Conservation (phyloP, 2,329 filamentous ascomycete species). For the Colletotrichum sp. region DNA sequence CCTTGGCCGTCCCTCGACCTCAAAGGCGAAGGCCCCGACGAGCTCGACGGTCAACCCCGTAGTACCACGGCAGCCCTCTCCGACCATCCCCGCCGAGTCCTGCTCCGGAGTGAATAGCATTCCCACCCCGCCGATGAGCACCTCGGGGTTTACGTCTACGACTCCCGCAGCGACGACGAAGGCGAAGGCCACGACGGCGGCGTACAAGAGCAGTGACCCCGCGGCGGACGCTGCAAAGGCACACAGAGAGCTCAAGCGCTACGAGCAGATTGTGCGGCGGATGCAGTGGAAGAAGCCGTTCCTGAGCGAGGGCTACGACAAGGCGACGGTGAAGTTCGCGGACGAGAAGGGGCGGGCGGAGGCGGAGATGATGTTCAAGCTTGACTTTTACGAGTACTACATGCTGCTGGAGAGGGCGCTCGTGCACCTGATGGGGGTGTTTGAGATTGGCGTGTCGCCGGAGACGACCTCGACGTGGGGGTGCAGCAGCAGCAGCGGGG, state of each 20-base stretch:
- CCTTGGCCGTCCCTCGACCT: not conserved
- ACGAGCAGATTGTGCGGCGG: slow-evolving; percentile 64
- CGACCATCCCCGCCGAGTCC: not conserved
- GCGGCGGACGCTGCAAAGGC: not conserved
- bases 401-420: slow-evolving; percentile 74
- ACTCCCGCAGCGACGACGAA: not conserved
- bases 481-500: not conserved
- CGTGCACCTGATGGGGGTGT: slow-evolving; percentile 69
- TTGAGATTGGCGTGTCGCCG: slow-evolving; percentile 62
- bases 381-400: slow-evolving; percentile 82
- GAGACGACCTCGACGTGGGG: slow-evolving; percentile 21
- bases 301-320: slow-evolving; percentile 60
- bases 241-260: slow-evolving; percentile 57
- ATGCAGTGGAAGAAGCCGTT: slow-evolving; percentile 69
- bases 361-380: slow-evolving; percentile 74
- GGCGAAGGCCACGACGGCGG: not conserved
- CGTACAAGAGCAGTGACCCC: not conserved
- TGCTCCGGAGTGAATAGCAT: not conserved
- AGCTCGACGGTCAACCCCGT: slow-evolving; percentile 5
- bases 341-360: slow-evolving; percentile 42
- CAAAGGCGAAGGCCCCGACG: not conserved
- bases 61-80: not conserved
- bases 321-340: slow-evolving; percentile 44
- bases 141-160: not conserved
- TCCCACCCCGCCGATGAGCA: not conserved